Conservation (phyloP, 306 rosid species). For the Cicer judaicum region DNA sequence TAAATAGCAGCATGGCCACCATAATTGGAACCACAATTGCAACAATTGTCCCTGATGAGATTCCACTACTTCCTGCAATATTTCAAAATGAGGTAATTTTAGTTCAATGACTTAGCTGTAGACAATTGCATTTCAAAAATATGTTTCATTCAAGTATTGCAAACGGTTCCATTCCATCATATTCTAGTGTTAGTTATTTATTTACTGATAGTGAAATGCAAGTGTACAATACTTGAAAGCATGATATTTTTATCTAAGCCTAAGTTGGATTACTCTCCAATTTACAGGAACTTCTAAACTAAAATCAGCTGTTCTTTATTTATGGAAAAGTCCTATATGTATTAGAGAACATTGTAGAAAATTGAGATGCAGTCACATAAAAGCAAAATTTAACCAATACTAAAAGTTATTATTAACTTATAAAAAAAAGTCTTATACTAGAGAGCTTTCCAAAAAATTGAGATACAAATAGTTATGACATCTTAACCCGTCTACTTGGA, state of each 20-base stretch:
- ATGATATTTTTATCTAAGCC: background rate
- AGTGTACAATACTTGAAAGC: background rate
- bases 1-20: conserved; percentile 34
- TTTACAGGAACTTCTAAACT: background rate
- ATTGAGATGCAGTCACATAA: background rate
- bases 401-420: too few species aligned
- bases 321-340: too few species aligned
- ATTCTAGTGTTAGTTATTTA: background rate
- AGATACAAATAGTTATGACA: too few species aligned
- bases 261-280: background rate
- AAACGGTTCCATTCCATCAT: too few species aligned
- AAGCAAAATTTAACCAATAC: too few species aligned
- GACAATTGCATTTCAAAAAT: background rate
- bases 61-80: conserved; percentile 46
- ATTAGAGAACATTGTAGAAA: background rate
- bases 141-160: background rate
- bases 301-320: too few species aligned
- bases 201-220: background rate
- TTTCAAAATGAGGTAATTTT: background rate
- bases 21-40: conserved; percentile 52
- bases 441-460: too few species aligned
- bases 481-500: too few species aligned
- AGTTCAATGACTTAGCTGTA: too few species aligned
- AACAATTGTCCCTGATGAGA: conserved; percentile 29
- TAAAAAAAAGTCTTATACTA: too few species aligned